These are phyloP conservation scores for Cyberlindnera euphorbiiphila DNA, from an alignment of 805 yeast species.

Conservation along the genomic window DNA sequence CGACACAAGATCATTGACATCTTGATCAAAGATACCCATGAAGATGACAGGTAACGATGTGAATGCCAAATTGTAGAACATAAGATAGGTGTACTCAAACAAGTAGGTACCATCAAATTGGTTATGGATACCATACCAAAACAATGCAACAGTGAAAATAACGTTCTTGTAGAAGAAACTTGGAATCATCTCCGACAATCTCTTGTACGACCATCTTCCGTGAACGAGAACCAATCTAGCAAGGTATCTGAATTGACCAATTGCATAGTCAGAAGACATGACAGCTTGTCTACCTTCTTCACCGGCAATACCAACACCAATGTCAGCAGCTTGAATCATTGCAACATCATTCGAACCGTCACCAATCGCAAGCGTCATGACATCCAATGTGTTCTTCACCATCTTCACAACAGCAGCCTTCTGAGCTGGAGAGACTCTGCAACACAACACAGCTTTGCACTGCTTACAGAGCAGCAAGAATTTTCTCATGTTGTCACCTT, in stretches of 20 bases:
- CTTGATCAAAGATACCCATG: slow-evolving; percentile 77
- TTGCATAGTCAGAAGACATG: slow-evolving; percentile 82
- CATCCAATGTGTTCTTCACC: slow-evolving; percentile 67
- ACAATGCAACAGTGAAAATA: slow-evolving; percentile 65
- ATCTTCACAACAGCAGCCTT: slow-evolving; percentile 89
- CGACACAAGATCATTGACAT: slow-evolving; percentile 65
- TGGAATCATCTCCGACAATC: slow-evolving; percentile 81
- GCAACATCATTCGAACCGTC: slow-evolving; percentile 90
- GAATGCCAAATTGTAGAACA: slow-evolving; percentile 79
- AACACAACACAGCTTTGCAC: slow-evolving; percentile 85
- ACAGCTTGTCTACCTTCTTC: slow-evolving; percentile 88
- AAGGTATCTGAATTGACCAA: slow-evolving; percentile 75
- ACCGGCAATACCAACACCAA: slow-evolving; percentile 72
- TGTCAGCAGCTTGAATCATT: slow-evolving; percentile 84
- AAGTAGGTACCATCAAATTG: slow-evolving; percentile 78
- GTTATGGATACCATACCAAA: slow-evolving; percentile 76
- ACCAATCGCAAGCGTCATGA: slow-evolving; percentile 80
- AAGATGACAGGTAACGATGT: slow-evolving; percentile 79
- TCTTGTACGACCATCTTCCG: slow-evolving; percentile 83
- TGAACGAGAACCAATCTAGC: slow-evolving; percentile 66
- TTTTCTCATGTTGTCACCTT: slow-evolving; percentile 43
- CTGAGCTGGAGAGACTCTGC: slow-evolving; percentile 96
- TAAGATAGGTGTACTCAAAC: slow-evolving; percentile 73
- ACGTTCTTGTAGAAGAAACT: slow-evolving; percentile 77
- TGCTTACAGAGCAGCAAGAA: slow-evolving; percentile 71